Evolutionary conservation across 352 stramenopile genomes (phyloP), one percentile per base, ranked within the genome.

Genomic region (Phytopythium chamaehyphon): DNA sequence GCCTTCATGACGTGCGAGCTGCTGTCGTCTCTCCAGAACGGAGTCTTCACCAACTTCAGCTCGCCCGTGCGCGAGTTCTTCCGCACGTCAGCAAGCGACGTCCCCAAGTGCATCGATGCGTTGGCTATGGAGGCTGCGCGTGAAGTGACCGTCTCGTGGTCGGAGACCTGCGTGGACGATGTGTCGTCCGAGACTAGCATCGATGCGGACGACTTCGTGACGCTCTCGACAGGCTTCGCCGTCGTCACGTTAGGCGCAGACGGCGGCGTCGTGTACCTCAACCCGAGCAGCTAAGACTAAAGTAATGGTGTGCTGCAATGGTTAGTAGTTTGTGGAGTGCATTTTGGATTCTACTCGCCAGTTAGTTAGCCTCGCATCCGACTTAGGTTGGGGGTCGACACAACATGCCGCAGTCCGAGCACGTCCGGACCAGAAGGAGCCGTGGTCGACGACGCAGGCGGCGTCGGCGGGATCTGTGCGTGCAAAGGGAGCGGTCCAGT

Each of bases 41-140:
- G 78, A n/a, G 76, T 83, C 11, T 87, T 89, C 51, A 87, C 76
- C 14, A 89, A 84, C 53, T 86, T 85, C 40, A 89, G 78, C 42
- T 60, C 71, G 9, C 71, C 71, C n/a, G 71, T 87, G 18, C 76
- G 75, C 9, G 40, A 73, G 12, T 73, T 79, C 24, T 87, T 85
- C 40, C 64, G 72, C 22, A 67, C 55, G 8, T 61, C 71, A 0
- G 45, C 63, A 21, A 55, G 71, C 19, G 54, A 87, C 19, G 45
- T 87, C 40, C 78, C 78, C 7, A 82, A 71, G 40, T 89, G 78
- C 42, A 65, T 87, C 28, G 57, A 67, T 10, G 61, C 77, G 4
- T 50, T 89, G 26, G 71, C 75, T 12, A 62, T 62, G 0, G 55
- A 87, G 18, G 73, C 70, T 22, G 62, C 72, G 2, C 55, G 57